These are phyloP conservation scores for Hevea brasiliensis DNA, from an alignment of 345 rosid species.

Conservation along the genomic window DNA sequence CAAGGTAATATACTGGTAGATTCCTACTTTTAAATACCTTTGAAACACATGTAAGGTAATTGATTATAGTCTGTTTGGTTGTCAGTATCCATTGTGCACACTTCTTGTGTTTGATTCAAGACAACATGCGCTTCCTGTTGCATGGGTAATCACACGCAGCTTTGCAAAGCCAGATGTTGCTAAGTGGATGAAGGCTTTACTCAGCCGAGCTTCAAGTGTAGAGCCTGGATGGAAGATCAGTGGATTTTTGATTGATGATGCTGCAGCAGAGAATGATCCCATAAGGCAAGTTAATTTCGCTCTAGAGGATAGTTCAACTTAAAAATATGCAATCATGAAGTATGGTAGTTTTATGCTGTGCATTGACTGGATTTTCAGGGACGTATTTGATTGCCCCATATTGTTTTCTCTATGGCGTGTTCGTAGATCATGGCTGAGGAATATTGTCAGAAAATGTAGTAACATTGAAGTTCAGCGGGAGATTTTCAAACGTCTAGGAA, in stretches of 20 bases:
- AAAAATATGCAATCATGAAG: background rate
- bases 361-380: slow-evolving; percentile 50
- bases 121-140: slow-evolving; percentile 87
- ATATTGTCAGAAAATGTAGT: slow-evolving; percentile 70
- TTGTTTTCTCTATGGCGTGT: slow-evolving; percentile 87
- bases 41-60: background rate
- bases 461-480: slow-evolving; percentile 68
- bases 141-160: slow-evolving; percentile 89
- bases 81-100: slow-evolving; percentile 83
- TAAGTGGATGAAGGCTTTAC: slow-evolving; percentile 83
- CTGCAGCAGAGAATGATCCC: slow-evolving; percentile 84
- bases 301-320: slow-evolving; percentile 10
- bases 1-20: slow-evolving; percentile 47
- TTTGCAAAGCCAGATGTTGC: slow-evolving; percentile 77
- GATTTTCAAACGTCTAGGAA: slow-evolving; percentile 75
- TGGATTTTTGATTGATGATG: slow-evolving; percentile 85
- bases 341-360: slow-evolving; percentile 13
- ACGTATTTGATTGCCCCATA: slow-evolving; percentile 73
- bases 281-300: slow-evolving; percentile 50
- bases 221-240: slow-evolving; percentile 76
- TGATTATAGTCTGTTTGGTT: slow-evolving; percentile 26
- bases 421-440: slow-evolving; percentile 92
- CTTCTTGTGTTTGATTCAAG: slow-evolving; percentile 94
- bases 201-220: slow-evolving; percentile 53
- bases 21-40: background rate